Base-by-base conservation (phyloP, 352 stramenopile species). In the Globisporangium parvum region DNA sequence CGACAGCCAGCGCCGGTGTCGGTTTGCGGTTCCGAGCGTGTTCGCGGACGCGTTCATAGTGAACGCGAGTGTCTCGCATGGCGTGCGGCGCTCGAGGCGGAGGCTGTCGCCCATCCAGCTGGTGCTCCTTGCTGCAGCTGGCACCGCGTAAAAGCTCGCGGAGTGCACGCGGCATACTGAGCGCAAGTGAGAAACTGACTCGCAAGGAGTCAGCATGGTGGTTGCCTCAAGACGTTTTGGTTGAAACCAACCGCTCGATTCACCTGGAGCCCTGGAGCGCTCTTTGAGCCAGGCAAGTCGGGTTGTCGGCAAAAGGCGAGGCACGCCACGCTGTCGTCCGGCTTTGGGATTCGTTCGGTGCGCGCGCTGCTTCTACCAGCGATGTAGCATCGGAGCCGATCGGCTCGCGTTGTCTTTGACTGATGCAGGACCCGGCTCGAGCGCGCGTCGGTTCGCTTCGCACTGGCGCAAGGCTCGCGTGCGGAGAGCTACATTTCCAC, bases 21-120 rank as follows among this genome's bases (percentile, higher is more conserved):
- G 20, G 20, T 47, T 47, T 20, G 17, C n/a, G 18, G 17, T 47
- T 18, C 39, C 15, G 15, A 45, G 41, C 24, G 6, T 26, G 24
- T 54, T 41, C 6, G 18, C 4, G 8, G 31, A 5, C 18, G n/a
- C 0, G 9, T 8, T 24, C 41, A 57, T 57, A 57, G 24, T 24
- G 41, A 57, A 31, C 20, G 14, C 51, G 41, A 56, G 51, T 55
- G n/a, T 11, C 23, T 37, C 31, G 31, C 31, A 37, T 37, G 31
- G 14, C 23, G 18, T n/a, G 11, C 2, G 37, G 26, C 26, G 20
- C 20, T 56, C 51, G 37, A 56, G 37, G 23, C 51, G 51, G 39
- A 48, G 23, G 20, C 14, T 11, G 23, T 17, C 40, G 52, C 40
- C n/a, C 24, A 40, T 35, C 52, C 52, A 57, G 40, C 51, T 57